Conservation (phyloP, 495 filamentous ascomycete genomes). For the Aspergillus campestris region DNA sequence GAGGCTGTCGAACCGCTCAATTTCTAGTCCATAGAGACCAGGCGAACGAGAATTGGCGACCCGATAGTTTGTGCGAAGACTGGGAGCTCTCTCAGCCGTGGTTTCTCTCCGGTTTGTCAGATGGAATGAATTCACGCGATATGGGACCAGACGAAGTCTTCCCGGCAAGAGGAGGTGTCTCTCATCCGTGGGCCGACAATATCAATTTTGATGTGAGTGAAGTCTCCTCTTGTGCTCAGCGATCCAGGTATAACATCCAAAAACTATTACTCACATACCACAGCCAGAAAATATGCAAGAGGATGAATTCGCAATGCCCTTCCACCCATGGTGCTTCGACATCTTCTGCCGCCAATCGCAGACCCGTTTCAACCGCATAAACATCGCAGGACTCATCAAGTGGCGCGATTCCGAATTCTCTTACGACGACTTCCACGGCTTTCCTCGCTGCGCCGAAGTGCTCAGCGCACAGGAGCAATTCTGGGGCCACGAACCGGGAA, state of each 20-base stretch:
- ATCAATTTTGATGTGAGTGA: slow-evolving; percentile 3
- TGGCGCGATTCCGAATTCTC: slow-evolving; percentile 16
- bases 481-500: slow-evolving; percentile 13
- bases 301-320: slow-evolving; percentile 17
- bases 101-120: slow-evolving; percentile 21
- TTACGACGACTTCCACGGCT: neutral
- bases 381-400: slow-evolving; percentile 11
- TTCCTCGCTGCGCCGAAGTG: slow-evolving; percentile 10
- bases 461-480: slow-evolving; percentile 4
- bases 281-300: neutral
- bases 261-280: neutral
- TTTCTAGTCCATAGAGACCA: slow-evolving; percentile 15
- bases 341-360: slow-evolving; percentile 19
- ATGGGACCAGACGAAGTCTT: neutral
- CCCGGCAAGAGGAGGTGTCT: slow-evolving; percentile 10
- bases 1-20: slow-evolving; percentile 21
- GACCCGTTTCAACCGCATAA: slow-evolving; percentile 8
- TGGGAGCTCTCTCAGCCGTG: slow-evolving; percentile 17
- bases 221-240: neutral
- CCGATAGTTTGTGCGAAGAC: slow-evolving; percentile 12
- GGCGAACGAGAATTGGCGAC: slow-evolving; percentile 1
- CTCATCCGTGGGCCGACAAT: slow-evolving; percentile 2
- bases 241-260: neutral
- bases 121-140: slow-evolving; percentile 16
- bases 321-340: slow-evolving; percentile 31